These are phyloP conservation scores for Solanum sejunctum DNA, from an alignment of 257 asterid species.

Conservation along the genomic window DNA sequence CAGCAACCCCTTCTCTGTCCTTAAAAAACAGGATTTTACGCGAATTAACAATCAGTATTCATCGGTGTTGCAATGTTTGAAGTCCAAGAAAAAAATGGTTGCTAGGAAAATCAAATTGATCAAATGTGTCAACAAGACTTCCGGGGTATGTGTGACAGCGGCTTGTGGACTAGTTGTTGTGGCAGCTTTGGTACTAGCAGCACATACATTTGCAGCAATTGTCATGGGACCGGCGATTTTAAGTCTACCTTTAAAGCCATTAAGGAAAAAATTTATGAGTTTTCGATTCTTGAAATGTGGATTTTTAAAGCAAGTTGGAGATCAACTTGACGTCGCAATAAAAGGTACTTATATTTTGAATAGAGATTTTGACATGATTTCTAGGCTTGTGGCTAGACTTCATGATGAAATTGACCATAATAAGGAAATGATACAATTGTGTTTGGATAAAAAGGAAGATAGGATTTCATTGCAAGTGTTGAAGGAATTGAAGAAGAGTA, in stretches of 20 bases:
- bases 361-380: constrained; percentile 76
- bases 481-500: constrained; percentile 48
- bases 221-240: constrained; percentile 37
- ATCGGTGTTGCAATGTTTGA: constrained; percentile 22
- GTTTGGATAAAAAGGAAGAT: constrained; percentile 45
- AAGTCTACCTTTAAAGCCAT: constrained; percentile 20
- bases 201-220: constrained; percentile 38
- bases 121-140: constrained; percentile 26
- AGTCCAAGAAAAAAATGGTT: constrained; percentile 14
- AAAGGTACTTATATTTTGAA: constrained; percentile 73
- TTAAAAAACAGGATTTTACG: constrained; percentile 23
- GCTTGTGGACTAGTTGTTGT: constrained; percentile 39
- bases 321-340: constrained; percentile 70
- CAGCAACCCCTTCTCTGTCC: constrained; percentile 25
- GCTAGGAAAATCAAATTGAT: constrained; percentile 33
- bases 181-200: constrained; percentile 36
- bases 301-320: constrained; percentile 17
- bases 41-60: constrained; percentile 28
- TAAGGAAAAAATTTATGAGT: constrained; percentile 19
- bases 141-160: constrained; percentile 31
- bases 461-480: constrained; percentile 25
- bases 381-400: constrained; percentile 46
- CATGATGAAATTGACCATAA: constrained; percentile 67
- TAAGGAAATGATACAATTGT: constrained; percentile 38
- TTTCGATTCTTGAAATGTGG: constrained; percentile 22